Base-by-base conservation (phyloP, 768 basidiomycete species). In the Suillus hirtellus region DNA sequence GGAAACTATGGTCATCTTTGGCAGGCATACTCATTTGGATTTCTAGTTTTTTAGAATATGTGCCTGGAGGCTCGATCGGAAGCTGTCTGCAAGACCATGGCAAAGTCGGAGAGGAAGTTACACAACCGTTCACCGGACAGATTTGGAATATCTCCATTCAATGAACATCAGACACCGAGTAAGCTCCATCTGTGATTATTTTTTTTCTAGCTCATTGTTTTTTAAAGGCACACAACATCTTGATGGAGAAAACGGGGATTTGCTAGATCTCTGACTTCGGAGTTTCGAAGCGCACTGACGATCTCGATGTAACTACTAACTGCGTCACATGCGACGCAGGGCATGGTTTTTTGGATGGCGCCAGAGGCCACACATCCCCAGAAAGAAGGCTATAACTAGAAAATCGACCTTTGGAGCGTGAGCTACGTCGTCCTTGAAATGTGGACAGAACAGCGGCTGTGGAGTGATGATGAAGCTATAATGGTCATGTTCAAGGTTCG, bases 201-300 rank as follows among this genome's bases (percentile, higher is more conserved):
- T 58, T 0, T 0, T 61, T 61, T 3, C 60, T 21, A 63, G 53
- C 53, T 53, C 60, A 68, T 42, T 34, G 27, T 42, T 12, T 35
- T 76, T 80, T 99, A 68, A 99, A 99, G 76, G 95, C 95, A 14
- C 97, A 99, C 76, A 99, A 99, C 71, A 97, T 99, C 24, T 24
- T 24, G 19, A 93, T 98, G 19, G 96, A 99, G 73, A 89, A 86
- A 70, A 83, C 86, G 15, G 97, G 97, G 0, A 79, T 90, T 27
- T 97, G 96, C 83, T 99, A 99, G 78, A 99, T 99, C 55, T 96
- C 95, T 2, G 96, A 99, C 77, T 98, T 98, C 71, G 97, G 97
- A 47, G 97, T 98, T 61, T 96, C 95, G 19, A 99, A 98, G 77
- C 86, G 93, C 65, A 95, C 88, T 65, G 94, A 92, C 65, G 94